Evolutionary conservation across 2,329 filamentous ascomycete species (phyloP).

Genomic region (Malbranchea zuffiana): DNA sequence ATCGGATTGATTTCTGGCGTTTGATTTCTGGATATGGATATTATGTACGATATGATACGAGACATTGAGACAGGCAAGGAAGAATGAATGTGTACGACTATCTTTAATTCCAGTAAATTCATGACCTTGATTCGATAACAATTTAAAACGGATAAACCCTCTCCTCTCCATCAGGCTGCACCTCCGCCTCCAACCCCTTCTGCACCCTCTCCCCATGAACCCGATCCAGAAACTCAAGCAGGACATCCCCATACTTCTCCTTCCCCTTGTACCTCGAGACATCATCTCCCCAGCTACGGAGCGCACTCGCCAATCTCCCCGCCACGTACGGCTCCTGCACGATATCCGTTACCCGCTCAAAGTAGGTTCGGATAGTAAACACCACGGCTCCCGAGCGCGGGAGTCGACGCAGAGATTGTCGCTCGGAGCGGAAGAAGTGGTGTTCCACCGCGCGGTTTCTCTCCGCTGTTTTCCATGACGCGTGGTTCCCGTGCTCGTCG

Average conservation of each 20-base stretch:
- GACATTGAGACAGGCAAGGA: not conserved
- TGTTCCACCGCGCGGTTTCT: slow-evolving; percentile 61
- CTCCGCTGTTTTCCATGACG: slow-evolving; percentile 65
- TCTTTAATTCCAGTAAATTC: no score
- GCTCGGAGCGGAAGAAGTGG: slow-evolving; percentile 66
- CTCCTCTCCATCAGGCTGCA: slow-evolving; percentile 44
- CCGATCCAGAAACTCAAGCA: slow-evolving; percentile 64
- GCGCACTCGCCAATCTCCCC: slow-evolving; percentile 62
- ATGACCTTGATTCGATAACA: not conserved
- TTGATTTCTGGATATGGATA: not conserved
- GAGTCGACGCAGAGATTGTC: slow-evolving; percentile 57
- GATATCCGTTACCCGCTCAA: slow-evolving; percentile 58
- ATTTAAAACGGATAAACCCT: slow-evolving; percentile 51
- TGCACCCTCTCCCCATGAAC: slow-evolving; percentile 64
- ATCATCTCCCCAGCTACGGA: slow-evolving; percentile 72
- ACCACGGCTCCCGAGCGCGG: slow-evolving; percentile 49
- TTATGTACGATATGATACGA: slow-evolving; percentile 4
- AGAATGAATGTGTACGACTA: no score
- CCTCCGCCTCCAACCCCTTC: slow-evolving; percentile 51
- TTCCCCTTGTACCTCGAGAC: slow-evolving; percentile 68
- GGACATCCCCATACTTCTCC: slow-evolving; percentile 59
- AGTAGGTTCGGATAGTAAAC: slow-evolving; percentile 74
- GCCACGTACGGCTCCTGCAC: slow-evolving; percentile 64
- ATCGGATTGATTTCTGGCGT: not conserved
- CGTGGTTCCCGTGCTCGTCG: slow-evolving; percentile 45